phyloP scores from a whole-genome alignment of 768 basidiomycete genomes.

The Artomyces pyxidatus region DNA sequence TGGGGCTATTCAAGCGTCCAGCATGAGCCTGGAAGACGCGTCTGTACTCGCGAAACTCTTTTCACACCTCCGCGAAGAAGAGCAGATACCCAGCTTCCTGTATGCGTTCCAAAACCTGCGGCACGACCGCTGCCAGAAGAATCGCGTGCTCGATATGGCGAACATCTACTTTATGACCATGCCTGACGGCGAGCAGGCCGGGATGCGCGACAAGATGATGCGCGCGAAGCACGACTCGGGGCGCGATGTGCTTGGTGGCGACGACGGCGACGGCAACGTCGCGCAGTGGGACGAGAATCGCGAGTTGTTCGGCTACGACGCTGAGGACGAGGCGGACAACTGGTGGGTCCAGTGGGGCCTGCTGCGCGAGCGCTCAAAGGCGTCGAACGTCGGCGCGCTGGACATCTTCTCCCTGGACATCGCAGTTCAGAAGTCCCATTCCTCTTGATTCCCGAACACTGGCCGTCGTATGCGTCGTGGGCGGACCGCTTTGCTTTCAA shows the following conservation, averaged over 20 bases:
- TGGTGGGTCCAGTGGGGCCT: slow-evolving; percentile 15
- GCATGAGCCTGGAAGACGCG: slow-evolving; percentile 32
- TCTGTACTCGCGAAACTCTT: slow-evolving; percentile 33
- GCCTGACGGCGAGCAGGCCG: slow-evolving; percentile 15
- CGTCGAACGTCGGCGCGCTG: not conserved
- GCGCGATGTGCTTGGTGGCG: slow-evolving; percentile 16
- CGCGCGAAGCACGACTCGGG: slow-evolving; percentile 14
- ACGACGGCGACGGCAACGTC: slow-evolving; percentile 17
- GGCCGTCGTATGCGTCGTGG: too few relatives aligned
- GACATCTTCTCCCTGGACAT: slow-evolving; percentile 6
- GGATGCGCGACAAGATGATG: slow-evolving; percentile 21
- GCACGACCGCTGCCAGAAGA: slow-evolving; percentile 19
- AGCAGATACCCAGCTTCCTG: slow-evolving; percentile 26
- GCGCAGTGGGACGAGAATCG: slow-evolving; percentile 24
- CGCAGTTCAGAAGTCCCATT: not conserved
- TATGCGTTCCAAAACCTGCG: slow-evolving; percentile 29
- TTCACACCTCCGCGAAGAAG: slow-evolving; percentile 23
- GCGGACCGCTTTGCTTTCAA: not conserved
- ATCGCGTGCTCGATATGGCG: slow-evolving; percentile 16
- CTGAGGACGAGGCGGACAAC: slow-evolving; percentile 29
- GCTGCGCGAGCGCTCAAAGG: slow-evolving; percentile 10
- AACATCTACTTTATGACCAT: slow-evolving; percentile 17
- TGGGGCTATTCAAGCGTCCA: slow-evolving; percentile 24
- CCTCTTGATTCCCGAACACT: too few relatives aligned
- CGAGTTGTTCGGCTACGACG: slow-evolving; percentile 27